Evolutionary conservation across 305 asterid genomes (phyloP), one percentile per base, ranked within the genome.

Genomic region (Ilex paraguariensis): DNA sequence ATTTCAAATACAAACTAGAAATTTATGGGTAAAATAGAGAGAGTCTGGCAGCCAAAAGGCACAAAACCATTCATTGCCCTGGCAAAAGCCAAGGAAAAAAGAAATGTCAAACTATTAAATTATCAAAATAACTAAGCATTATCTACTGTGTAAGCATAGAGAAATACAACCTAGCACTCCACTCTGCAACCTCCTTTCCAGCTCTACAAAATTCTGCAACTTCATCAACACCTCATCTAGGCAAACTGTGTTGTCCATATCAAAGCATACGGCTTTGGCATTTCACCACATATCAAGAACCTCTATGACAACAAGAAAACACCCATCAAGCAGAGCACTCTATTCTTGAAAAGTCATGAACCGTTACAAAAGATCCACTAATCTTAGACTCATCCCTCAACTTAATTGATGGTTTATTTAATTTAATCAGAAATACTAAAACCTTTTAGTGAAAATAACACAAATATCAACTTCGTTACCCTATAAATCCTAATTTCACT

Each of bases 161-260:
- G 45, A 59, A 49, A 66, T 31, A n/a, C 60, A 44, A 90, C 98
- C 94, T 87, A 28, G 96, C 87, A 67, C 95, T 93, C 99, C 99
- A 93, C 69, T 90, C 90, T 0, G 97, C 95, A 42, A 93, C 96
- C 70, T 95, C 96, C 74, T 87, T 73, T 62, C 96, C 99, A 59
- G 97, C 97, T 60, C 95, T 97, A 82, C 96, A 93, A 68, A 87
- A 93, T 42, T 90, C 96, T 6, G 99, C 96, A 69, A 93, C 82
- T 77, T 93, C 99, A 82, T 93, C 97, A 60, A 90, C 90, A 67
- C 99, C 85, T 93, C 99, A 45, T 93, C 97, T 73, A 86, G 36
- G 76, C 98, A 93, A 67, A 93, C 97, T 36, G 99, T 90, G 69
- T 97, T 93, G 77, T 93, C 99, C 76, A 90, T 96, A 63, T 93